Evolutionary conservation across 2,329 filamentous ascomycete species (phyloP), one percentile per base, ranked within the genome.

Genomic region (Periconia macrospinosa): DNA sequence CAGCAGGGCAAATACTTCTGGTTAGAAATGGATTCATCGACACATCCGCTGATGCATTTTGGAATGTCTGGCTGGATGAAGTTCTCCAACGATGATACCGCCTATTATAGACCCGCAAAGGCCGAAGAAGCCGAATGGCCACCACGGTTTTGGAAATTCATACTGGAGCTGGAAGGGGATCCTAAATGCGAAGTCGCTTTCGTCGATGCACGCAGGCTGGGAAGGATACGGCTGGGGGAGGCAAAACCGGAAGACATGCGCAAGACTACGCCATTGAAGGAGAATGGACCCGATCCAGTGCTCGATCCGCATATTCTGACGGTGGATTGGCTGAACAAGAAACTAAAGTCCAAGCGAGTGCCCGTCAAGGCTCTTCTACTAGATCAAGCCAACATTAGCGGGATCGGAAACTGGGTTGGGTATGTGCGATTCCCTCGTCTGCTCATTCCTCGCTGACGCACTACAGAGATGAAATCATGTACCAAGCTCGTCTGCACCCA

Each of bases 1-100:
- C 91, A 89, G 55, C 94, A 97, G 71, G 94, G 94, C 10, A 99
- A 97, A 82, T 97, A 97, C 70, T 97, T 99, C 73, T 99, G 94
- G 81, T 80, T 97, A 19, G 86, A 91, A 37, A 89, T 90, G 83
- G 82, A 84, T 23, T 82, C 83, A 10, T 83, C 91, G 11, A 92
- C 93, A 1, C 94, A 97, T 74, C 84, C 90, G 0, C 85, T 97
- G 30, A 91, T 96, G 86, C 92, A 96, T 73, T 87, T 95, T 63
- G 91, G 91, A 41, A 83, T 75, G 73, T 65, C 70, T 15, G 86
- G 94, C 7, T 97, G 94, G 94, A 81, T 97, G 48, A 89, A 96
- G 66, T 92, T 97, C 70, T 87, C 84, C 59, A 86, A 87, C 57
- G 87, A 91, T 53, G 85, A 87, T 55, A 91, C 88, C 3, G 86